Conservation (phyloP, 805 yeast species). For the Zygosaccharomyces siamensis region DNA sequence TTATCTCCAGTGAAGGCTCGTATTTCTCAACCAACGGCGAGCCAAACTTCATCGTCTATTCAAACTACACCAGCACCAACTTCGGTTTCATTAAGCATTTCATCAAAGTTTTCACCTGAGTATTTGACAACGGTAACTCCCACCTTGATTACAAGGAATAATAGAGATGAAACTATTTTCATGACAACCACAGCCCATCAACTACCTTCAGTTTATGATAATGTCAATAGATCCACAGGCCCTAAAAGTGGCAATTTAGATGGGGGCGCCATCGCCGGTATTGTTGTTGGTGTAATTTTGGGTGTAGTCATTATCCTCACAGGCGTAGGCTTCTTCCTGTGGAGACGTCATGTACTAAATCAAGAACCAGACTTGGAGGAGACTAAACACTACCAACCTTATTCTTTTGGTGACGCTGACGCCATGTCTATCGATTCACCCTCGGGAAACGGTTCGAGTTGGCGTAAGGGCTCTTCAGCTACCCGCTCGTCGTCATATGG, state of each 20-base stretch:
- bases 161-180: slow-evolving; percentile 21
- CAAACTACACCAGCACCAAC: slow-evolving; percentile 15
- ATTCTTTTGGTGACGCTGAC: slow-evolving; percentile 34
- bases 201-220: neutral
- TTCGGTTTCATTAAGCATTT: slow-evolving; percentile 16
- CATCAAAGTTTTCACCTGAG: slow-evolving; percentile 21
- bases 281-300: slow-evolving; percentile 49
- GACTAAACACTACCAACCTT: slow-evolving; percentile 34
- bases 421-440: slow-evolving; percentile 25
- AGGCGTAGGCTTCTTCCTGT: slow-evolving; percentile 40
- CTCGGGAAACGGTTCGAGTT: slow-evolving; percentile 13
- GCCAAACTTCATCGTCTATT: slow-evolving; percentile 16
- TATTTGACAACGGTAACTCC: slow-evolving; percentile 25
- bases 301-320: slow-evolving; percentile 40
- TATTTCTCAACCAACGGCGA: slow-evolving; percentile 16
- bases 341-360: slow-evolving; percentile 38
- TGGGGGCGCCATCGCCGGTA: slow-evolving; percentile 56
- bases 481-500: slow-evolving; percentile 12
- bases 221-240: slow-evolving; percentile 4
- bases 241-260: slow-evolving; percentile 15
- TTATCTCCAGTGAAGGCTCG: slow-evolving; percentile 14
- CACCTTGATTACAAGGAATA: slow-evolving; percentile 23
- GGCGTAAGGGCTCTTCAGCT: slow-evolving; percentile 13
- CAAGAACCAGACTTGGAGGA: slow-evolving; percentile 42
- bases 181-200: slow-evolving; percentile 28